A percentile compares a stretch with the other conserved stretches of the same genome.
These are phyloP conservation scores for Leishmania tropica DNA, from an alignment of 208 protist species.

Conservation along the genomic window DNA sequence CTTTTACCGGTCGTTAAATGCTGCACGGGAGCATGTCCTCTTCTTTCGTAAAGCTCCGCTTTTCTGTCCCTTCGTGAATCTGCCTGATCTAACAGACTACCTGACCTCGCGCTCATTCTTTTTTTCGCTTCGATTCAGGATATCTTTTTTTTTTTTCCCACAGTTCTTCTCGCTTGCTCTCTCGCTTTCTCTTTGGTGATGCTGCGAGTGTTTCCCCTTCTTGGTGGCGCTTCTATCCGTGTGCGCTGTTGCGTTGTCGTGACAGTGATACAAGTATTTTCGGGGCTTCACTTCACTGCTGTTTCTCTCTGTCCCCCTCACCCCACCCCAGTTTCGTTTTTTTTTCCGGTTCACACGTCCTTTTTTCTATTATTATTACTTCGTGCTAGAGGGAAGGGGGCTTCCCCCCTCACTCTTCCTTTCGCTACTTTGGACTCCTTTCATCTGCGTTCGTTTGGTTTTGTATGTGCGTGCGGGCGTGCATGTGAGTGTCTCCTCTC, in stretches of 20 bases:
- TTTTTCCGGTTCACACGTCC: background rate
- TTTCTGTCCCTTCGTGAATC: background rate
- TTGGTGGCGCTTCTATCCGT: too few relatives aligned
- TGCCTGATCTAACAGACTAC: background rate
- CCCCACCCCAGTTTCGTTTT: background rate
- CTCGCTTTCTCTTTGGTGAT: background rate
- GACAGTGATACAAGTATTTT: too few relatives aligned
- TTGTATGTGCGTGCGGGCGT: background rate
- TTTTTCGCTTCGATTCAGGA: background rate
- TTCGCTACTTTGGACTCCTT: background rate
- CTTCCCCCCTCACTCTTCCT: constrained; percentile 9
- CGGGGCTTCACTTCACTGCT: too few relatives aligned
- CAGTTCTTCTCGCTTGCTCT: background rate
- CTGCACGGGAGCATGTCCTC: background rate
- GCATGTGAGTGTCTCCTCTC: background rate
- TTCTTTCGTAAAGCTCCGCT: background rate
- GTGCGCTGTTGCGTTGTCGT: too few relatives aligned
- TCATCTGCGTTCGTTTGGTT: background rate
- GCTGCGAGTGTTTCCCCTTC: background rate
- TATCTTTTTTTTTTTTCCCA: background rate
- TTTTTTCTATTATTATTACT: background rate
- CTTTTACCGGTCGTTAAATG: background rate
- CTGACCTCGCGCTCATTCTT: background rate
- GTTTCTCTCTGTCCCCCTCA: background rate
- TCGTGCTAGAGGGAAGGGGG: background rate